Conservation (phyloP, 1,284 basidiomycete genomes). For the Neotropicomus parvogracilis region DNA sequence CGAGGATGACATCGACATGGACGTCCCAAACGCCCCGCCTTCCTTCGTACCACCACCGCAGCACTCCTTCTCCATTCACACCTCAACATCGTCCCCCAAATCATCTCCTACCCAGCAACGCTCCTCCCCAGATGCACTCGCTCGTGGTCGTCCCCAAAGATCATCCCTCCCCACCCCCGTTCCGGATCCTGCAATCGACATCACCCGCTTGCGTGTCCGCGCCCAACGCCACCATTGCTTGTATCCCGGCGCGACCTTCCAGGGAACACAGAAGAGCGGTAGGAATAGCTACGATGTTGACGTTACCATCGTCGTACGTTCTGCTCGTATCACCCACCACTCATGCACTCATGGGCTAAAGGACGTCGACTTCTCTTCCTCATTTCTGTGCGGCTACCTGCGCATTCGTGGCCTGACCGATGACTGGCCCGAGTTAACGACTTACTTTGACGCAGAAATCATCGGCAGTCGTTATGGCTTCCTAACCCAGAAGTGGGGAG, state of each 20-base stretch:
- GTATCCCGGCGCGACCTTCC: conserved; percentile 75
- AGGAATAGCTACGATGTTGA: conserved; percentile 82
- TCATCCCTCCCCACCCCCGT: conserved; percentile 10
- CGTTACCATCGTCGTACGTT: conserved; percentile 74
- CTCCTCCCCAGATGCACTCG: conserved; percentile 8
- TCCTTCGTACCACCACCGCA: conserved; percentile 4
- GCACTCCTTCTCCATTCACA: conserved; percentile 14
- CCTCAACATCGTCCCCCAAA: conserved; percentile 10
- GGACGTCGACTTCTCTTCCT: conserved; percentile 81
- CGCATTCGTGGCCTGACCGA: conserved; percentile 86
- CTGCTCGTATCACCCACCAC: neutral
- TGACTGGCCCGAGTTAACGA: conserved; percentile 87
- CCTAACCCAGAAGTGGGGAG: conserved; percentile 82
- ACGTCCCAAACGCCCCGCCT: conserved; percentile 12
- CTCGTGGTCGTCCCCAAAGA: conserved; percentile 13
- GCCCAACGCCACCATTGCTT: conserved; percentile 76
- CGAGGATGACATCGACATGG: conserved; percentile 34
- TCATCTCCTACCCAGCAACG: conserved; percentile 13
- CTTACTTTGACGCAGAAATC: conserved; percentile 93
- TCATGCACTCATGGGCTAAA: conserved; percentile 29
- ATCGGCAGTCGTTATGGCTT: conserved; percentile 87
- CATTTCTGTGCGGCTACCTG: conserved; percentile 83
- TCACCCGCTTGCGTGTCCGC: conserved; percentile 70
- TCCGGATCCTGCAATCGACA: conserved; percentile 63
- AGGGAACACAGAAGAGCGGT: conserved; percentile 80